A percentile compares a stretch with the other conserved stretches of the same genome.
These are phyloP conservation scores for Raphanus hybrid DNA, from an alignment of 441 rosid species.

Conservation along the genomic window DNA sequence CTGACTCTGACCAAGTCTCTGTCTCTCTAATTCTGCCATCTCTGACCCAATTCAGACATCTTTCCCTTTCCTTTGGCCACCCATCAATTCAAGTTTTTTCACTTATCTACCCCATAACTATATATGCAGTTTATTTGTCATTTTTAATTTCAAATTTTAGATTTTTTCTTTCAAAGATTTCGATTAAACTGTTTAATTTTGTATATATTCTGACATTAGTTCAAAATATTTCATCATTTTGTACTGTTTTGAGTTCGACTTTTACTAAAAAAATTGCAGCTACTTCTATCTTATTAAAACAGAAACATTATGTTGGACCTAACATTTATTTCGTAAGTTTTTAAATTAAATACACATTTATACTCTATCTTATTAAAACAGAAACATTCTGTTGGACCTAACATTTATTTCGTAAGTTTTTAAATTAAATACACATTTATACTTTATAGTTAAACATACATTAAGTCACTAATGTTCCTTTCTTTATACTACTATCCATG, in stretches of 20 bases:
- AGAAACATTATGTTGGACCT: too few species aligned
- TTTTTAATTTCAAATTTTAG: background rate
- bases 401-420: too few species aligned
- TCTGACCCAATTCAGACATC: conserved; percentile 26
- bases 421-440: too few species aligned
- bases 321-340: too few species aligned
- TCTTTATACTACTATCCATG: too few species aligned
- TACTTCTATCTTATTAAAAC: too few species aligned
- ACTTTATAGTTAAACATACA: too few species aligned
- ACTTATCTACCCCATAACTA: conserved; percentile 15
- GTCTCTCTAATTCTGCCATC: conserved; percentile 15
- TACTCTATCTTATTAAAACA: too few species aligned
- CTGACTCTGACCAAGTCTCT: conserved; percentile 28
- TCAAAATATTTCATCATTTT: conserved; percentile 7
- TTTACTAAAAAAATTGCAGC: background rate
- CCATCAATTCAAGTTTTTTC: conserved; percentile 35
- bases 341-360: too few species aligned
- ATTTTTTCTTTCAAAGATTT: background rate
- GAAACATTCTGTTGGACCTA: too few species aligned
- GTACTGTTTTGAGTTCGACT: background rate
- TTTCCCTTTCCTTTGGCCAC: conserved; percentile 13
- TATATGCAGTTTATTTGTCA: background rate
- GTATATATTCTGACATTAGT: background rate
- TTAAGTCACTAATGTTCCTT: too few species aligned
- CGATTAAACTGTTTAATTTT: background rate